phyloP scores from a whole-genome alignment of 2,329 filamentous ascomycete genomes.

The Akanthomyces dipterigenus region DNA sequence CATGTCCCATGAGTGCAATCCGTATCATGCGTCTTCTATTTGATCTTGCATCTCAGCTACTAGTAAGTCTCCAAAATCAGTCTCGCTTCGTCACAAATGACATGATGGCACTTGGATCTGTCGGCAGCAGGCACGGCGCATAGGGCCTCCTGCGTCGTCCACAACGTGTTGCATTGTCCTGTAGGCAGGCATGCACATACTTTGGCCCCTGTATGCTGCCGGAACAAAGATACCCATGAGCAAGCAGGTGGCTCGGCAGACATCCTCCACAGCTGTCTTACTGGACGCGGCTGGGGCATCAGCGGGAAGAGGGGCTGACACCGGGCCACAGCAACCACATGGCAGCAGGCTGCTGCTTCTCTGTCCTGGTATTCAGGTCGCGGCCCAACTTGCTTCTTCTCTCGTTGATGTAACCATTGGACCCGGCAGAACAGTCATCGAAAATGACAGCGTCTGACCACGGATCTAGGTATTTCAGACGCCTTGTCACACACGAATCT shows the following conservation, averaged over 20 bases:
- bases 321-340: slow-evolving; percentile 5
- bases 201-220: neutral
- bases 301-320: neutral
- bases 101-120: slow-evolving; percentile 2
- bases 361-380: neutral
- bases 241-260: neutral
- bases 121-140: neutral
- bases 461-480: neutral
- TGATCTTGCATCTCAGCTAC: neutral
- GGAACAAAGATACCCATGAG: slow-evolving; percentile 6
- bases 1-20: neutral
- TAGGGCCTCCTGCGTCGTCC: neutral
- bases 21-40: neutral
- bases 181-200: slow-evolving; percentile 1
- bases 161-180: neutral
- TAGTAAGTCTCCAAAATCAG: neutral
- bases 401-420: slow-evolving; percentile 9
- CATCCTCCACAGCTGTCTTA: slow-evolving; percentile 1
- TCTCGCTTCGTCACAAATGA: neutral
- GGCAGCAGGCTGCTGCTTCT: neutral
- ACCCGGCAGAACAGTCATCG: neutral
- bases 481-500: neutral
- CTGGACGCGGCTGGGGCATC: neutral
- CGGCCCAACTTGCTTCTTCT: neutral
- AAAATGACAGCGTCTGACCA: neutral